Percentiles rank a stretch among this genome's conserved stretches.
Conservation (phyloP, 768 basidiomycete genomes). For the Butyriboletus loyo region DNA sequence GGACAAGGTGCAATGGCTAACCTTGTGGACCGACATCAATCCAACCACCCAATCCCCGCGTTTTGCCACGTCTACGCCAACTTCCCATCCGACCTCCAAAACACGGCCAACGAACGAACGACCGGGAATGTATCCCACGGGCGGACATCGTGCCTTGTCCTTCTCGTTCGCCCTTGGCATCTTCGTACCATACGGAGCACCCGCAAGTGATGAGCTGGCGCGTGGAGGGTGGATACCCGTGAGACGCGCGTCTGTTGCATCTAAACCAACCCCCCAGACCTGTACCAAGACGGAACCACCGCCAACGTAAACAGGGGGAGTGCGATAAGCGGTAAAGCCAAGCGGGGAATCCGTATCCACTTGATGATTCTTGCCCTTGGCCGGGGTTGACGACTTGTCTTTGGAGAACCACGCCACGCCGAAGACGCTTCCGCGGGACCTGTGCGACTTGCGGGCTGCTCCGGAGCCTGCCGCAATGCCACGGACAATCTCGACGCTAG, state of each 20-base stretch:
- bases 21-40: slow-evolving; percentile 75
- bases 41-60: slow-evolving; percentile 90
- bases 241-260: slow-evolving; percentile 67
- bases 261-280: slow-evolving; percentile 86
- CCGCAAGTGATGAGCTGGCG: slow-evolving; percentile 9
- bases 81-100: slow-evolving; percentile 77
- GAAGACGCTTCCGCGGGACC: slow-evolving; percentile 23
- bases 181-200: slow-evolving; percentile 22
- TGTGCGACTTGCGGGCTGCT: slow-evolving; percentile 15
- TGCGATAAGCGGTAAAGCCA: slow-evolving; percentile 67
- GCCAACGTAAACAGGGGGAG: slow-evolving; percentile 72
- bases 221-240: slow-evolving; percentile 43
- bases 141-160: slow-evolving; percentile 23
- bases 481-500: slow-evolving; percentile 73
- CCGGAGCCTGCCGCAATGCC: slow-evolving; percentile 40
- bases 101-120: slow-evolving; percentile 84
- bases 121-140: slow-evolving; percentile 79
- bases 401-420: slow-evolving; percentile 31
- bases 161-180: slow-evolving; percentile 21
- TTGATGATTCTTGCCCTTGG: slow-evolving; percentile 6
- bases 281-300: slow-evolving; percentile 74
- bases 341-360: slow-evolving; percentile 36
- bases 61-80: slow-evolving; percentile 45
- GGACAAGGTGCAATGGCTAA: slow-evolving; percentile 33
- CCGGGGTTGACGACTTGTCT: slow-evolving; percentile 13